Evolutionary conservation across 75 land plant species (phyloP).

Genomic region (Picea sitchensis): DNA sequence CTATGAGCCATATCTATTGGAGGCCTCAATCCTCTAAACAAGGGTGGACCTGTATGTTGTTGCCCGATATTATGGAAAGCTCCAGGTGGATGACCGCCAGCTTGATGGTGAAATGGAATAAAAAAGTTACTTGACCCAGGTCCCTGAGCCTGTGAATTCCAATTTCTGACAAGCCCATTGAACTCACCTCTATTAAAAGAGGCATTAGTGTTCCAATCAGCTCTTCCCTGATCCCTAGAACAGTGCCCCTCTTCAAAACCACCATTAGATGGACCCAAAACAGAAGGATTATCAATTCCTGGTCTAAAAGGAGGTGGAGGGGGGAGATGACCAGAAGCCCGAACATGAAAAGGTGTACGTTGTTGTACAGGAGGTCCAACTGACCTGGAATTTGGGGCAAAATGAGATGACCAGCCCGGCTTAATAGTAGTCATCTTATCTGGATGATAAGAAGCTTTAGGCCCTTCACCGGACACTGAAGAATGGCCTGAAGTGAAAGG

Average conservation of each 20-base stretch:
- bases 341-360: neutral
- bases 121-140: slow-evolving; percentile 3
- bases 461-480: neutral
- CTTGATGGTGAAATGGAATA: slow-evolving; percentile 9
- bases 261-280: neutral
- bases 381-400: neutral
- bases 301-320: slow-evolving; percentile 8
- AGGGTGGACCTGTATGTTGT: slow-evolving; percentile 5
- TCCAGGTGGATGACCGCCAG: slow-evolving; percentile 5
- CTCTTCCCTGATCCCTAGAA: slow-evolving; percentile 13
- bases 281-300: slow-evolving; percentile 12
- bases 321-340: slow-evolving; percentile 8
- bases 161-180: slow-evolving; percentile 1
- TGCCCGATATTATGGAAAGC: slow-evolving; percentile 11
- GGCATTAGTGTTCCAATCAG: slow-evolving; percentile 10
- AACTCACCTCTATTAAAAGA: neutral
- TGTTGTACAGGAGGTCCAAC: slow-evolving; percentile 3
- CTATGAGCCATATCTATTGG: slow-evolving; percentile 1
- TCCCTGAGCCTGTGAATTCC: slow-evolving; percentile 7
- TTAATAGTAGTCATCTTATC: neutral
- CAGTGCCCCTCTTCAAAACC: neutral
- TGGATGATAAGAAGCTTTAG: neutral
- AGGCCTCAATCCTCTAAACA: slow-evolving; percentile 6
- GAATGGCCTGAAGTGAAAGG: neutral
- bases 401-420: slow-evolving; percentile 2